phyloP scores from a whole-genome alignment of 495 filamentous ascomycete species.

The Aspergillus olivimuriae region DNA sequence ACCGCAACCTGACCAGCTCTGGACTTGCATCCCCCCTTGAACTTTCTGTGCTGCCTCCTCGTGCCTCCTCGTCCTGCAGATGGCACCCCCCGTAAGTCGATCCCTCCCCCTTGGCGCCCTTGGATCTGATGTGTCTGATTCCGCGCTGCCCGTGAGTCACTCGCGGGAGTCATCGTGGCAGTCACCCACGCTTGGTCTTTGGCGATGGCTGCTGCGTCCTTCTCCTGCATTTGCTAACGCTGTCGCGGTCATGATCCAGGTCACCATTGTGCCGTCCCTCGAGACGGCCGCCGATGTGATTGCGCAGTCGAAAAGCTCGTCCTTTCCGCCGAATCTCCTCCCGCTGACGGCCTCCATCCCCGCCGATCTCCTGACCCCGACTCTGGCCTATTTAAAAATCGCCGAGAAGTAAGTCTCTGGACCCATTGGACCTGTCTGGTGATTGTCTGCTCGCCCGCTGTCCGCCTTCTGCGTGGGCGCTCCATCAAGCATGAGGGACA shows the following conservation, averaged over 20 bases:
- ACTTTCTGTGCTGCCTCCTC: conserved; percentile 7
- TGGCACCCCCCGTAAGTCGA: conserved; percentile 33
- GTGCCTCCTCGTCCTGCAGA: conserved; percentile 8
- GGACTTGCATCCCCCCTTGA: not conserved
- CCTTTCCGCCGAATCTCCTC: conserved; percentile 70
- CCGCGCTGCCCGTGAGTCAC: not conserved
- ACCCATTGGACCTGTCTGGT: no score
- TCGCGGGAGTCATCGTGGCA: not conserved
- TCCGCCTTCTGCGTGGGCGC: no score
- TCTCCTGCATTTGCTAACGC: not conserved
- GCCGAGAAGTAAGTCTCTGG: conserved; percentile 62
- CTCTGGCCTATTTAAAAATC: conserved; percentile 85
- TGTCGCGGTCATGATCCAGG: conserved; percentile 21
- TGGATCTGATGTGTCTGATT: not conserved
- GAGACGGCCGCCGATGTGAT: conserved; percentile 47
- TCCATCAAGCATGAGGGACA: no score
- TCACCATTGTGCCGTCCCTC: conserved; percentile 34
- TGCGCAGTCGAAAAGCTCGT: conserved; percentile 35
- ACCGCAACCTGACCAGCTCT: no score
- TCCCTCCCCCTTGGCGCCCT: not conserved
- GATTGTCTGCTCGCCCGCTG: no score
- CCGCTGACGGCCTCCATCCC: conserved; percentile 81
- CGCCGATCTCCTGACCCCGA: conserved; percentile 87
- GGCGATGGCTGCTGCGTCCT: no score
- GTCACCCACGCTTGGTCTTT: not conserved